phyloP scores from a whole-genome alignment of 352 stramenopile species.

The Plasmopara muralis region DNA sequence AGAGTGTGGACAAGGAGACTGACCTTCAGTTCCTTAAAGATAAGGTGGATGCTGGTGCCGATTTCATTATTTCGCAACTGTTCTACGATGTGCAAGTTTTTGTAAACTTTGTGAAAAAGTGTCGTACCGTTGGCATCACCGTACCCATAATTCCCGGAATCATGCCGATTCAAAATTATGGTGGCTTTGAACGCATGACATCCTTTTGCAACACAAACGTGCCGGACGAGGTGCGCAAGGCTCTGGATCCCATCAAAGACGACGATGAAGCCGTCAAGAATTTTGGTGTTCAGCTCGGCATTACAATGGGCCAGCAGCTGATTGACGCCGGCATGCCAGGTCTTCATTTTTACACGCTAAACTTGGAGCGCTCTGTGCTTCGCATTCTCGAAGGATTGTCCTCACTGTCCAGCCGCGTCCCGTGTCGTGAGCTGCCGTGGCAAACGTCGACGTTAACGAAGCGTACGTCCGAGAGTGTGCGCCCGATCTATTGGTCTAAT shows the following conservation, averaged over 20 bases:
- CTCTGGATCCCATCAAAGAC: constrained; percentile 92
- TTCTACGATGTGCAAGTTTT: too few relatives aligned
- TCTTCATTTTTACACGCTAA: constrained; percentile 94
- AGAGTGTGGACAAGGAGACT: too few relatives aligned
- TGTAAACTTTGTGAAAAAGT: too few relatives aligned
- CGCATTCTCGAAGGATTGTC: constrained; percentile 83
- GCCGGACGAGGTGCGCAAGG: constrained; percentile 22
- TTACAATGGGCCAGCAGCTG: constrained; percentile 92
- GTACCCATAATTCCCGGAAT: constrained; percentile 96
- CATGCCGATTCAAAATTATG: constrained; percentile 98
- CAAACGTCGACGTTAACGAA: constrained; percentile 73
- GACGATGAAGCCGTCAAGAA: constrained; percentile 95
- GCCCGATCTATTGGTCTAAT: constrained; percentile 99
- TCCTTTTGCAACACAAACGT: constrained; percentile 96
- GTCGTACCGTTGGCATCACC: too few relatives aligned
- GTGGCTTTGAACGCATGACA: constrained; percentile 97
- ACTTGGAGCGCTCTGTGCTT: constrained; percentile 87
- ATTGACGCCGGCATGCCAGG: constrained; percentile 83
- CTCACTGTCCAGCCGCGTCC: constrained; percentile 40
- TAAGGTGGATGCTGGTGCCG: too few relatives aligned
- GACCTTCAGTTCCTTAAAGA: too few relatives aligned
- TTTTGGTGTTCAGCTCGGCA: constrained; percentile 93
- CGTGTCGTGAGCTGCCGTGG: constrained; percentile 87
- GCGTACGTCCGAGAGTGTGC: constrained; percentile 83
- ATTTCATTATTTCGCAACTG: too few relatives aligned